Base-by-base conservation (phyloP, 352 stramenopile species). In the Phytopythium sindhum region DNA sequence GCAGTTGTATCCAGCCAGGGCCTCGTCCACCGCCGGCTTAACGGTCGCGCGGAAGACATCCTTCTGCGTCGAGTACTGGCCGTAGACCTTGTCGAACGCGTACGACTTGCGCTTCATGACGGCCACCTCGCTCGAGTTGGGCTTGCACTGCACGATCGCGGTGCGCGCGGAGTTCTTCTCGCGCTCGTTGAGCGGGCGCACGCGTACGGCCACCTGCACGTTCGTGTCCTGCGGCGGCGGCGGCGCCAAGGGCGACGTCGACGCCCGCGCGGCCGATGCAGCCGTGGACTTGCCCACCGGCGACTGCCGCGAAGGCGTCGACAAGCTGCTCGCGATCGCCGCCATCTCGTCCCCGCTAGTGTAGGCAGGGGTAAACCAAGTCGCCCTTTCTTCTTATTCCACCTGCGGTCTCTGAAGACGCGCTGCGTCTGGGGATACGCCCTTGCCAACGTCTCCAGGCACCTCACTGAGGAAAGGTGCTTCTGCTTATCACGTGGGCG, bases 11-110 rank as follows among this genome's bases (percentile, higher is more conserved):
- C 97, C 97, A 0, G 78, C 80, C 45, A 99, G 83, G 44, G 98
- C 96, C 75, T 99, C 97, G 39, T 96, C 88, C 33, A 99, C 97
- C 14, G 98, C 96, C 6, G 96, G 97, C 45, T 91, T 87, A 29
- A 99, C 90, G 11, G 85, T 89, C 8, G 78, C 67, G 35, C 91
- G 86, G 73, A 99, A 99, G 2, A 99, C 93, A 68, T 99, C 96
- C 65, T 98, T 93, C 73, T 99, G 97, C 19, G 93, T 98, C 50
- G 93, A 97, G 75, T 98, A 99, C 62, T 96, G 90, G 19, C 91
- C 89, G 68, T 96, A 98, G 9, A 98, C 93, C 42, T 91, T 88
- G 78, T 98, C 92, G 62, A 97, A 98, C 37, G 74, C 78, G 75
- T 97, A 98, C 59, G 75, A 97, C 64, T 94, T 96, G 68, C 86